Percentiles rank a stretch among this genome's conserved stretches.
phyloP scores from a whole-genome alignment of 1,139 yeast genomes.

The Candida albicans region DNA sequence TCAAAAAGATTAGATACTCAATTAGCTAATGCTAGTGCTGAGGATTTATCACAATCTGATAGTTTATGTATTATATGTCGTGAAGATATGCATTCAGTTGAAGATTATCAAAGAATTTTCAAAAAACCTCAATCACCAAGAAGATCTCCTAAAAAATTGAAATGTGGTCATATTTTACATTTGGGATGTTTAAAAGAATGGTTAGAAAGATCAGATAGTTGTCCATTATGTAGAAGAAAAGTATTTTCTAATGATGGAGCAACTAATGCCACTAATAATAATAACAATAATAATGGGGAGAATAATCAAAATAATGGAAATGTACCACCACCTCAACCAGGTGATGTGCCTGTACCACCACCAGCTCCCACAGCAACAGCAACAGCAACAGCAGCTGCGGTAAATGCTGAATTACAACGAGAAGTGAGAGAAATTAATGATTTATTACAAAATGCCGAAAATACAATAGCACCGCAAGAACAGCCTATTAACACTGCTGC shows the following conservation, averaged over 20 bases:
- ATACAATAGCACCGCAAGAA: background rate
- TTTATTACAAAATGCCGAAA: background rate
- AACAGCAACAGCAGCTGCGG: background rate
- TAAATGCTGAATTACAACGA: slow-evolving; percentile 4
- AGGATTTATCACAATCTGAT: slow-evolving; percentile 61
- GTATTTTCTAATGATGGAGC: slow-evolving; percentile 39
- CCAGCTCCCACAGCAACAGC: background rate
- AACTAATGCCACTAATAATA: slow-evolving; percentile 2
- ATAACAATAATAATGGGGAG: slow-evolving; percentile 1
- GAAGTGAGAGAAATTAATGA: slow-evolving; percentile 5
- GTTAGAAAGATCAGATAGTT: slow-evolving; percentile 86
- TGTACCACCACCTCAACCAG: slow-evolving; percentile 6
- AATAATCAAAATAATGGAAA: background rate
- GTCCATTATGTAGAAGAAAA: slow-evolving; percentile 89
- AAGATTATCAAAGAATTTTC: slow-evolving; percentile 25
- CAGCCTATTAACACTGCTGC: background rate
- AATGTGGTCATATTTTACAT: slow-evolving; percentile 87
- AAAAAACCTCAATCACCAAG: slow-evolving; percentile 36
- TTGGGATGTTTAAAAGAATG: slow-evolving; percentile 89
- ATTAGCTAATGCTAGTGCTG: slow-evolving; percentile 58
- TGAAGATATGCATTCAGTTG: slow-evolving; percentile 66
- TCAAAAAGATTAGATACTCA: slow-evolving; percentile 65
- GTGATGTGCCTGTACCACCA: background rate
- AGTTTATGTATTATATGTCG: slow-evolving; percentile 80
- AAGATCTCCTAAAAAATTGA: slow-evolving; percentile 68